These are phyloP conservation scores for Mangifera indica DNA, from an alignment of 345 rosid genomes.

Conservation along the genomic window DNA sequence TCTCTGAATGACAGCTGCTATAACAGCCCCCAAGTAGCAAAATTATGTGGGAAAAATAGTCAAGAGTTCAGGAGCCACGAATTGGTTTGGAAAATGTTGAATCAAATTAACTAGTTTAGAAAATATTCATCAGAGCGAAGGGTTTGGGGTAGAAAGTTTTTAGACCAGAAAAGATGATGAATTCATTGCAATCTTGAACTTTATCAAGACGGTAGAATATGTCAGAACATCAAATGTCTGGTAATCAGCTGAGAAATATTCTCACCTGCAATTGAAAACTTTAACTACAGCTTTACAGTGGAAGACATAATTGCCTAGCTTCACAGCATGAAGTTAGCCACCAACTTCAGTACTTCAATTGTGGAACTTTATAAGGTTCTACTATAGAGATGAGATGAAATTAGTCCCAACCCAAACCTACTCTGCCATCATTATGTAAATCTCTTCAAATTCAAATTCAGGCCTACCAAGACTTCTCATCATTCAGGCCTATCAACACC, in stretches of 20 bases:
- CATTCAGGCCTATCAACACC: too few species aligned
- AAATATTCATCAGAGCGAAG: background rate
- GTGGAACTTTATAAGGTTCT: background rate
- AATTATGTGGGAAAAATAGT: too few species aligned
- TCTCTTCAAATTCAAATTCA: background rate
- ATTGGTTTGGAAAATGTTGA: background rate
- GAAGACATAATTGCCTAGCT: slow-evolving; percentile 26
- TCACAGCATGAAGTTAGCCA: slow-evolving; percentile 10
- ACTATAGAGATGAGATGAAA: background rate
- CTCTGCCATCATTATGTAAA: background rate
- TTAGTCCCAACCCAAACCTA: slow-evolving; percentile 21
- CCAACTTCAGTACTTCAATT: background rate
- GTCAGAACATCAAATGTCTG: slow-evolving; percentile 28
- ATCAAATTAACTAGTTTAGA: background rate
- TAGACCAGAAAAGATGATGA: slow-evolving; percentile 6
- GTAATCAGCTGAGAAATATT: slow-evolving; percentile 32
- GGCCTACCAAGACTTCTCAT: background rate
- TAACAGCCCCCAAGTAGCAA: too few species aligned
- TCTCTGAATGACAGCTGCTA: too few species aligned
- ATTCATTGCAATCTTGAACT: slow-evolving; percentile 27
- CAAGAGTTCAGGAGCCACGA: too few species aligned
- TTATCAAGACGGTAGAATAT: slow-evolving; percentile 14
- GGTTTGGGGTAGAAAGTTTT: background rate
- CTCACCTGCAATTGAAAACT: slow-evolving; percentile 31
- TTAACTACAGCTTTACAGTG: slow-evolving; percentile 45